Conservation (phyloP, 129 eudicot species). For the Flaveria robusta region DNA sequence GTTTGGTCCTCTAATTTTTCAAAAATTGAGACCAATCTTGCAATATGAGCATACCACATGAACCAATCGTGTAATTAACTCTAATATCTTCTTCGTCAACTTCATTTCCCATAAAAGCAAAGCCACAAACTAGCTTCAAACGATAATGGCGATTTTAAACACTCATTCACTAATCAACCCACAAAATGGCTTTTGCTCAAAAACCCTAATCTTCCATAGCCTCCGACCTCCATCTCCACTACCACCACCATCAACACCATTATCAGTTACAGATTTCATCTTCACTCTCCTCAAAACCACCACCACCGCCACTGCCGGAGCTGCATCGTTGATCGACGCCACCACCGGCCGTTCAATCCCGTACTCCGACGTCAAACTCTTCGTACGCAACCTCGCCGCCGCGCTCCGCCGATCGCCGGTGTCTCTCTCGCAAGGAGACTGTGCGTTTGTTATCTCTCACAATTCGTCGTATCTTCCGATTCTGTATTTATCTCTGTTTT, state of each 20-base stretch:
- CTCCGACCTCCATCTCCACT: conserved; percentile 45
- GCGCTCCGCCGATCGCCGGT: conserved; percentile 27
- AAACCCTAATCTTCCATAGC: conserved; percentile 43
- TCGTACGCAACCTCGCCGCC: conserved; percentile 36
- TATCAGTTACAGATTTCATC: conserved; percentile 48
- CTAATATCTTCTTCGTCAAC: too few species aligned
- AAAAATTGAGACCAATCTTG: too few species aligned
- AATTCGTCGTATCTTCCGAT: conserved; percentile 47
- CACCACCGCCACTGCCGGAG: not conserved
- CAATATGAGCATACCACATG: too few species aligned
- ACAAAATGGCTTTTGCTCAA: conserved; percentile 36
- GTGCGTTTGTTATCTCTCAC: conserved; percentile 51
- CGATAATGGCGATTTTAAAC: conserved; percentile 1
- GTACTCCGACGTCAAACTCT: conserved; percentile 33
- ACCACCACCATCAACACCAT: conserved; percentile 38
- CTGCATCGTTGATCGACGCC: conserved; percentile 48
- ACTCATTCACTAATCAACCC: conserved; percentile 26
- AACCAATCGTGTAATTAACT: too few species aligned
- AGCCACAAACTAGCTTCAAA: not conserved
- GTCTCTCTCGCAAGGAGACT: conserved; percentile 35
- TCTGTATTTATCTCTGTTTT: conserved; percentile 44
- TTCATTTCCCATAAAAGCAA: too few species aligned
- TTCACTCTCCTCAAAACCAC: conserved; percentile 33
- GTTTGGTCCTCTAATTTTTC: too few species aligned
- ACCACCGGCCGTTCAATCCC: conserved; percentile 40